Evolutionary conservation across 2,329 filamentous ascomycete genomes (phyloP).

Genomic region (Xylaria sp.): DNA sequence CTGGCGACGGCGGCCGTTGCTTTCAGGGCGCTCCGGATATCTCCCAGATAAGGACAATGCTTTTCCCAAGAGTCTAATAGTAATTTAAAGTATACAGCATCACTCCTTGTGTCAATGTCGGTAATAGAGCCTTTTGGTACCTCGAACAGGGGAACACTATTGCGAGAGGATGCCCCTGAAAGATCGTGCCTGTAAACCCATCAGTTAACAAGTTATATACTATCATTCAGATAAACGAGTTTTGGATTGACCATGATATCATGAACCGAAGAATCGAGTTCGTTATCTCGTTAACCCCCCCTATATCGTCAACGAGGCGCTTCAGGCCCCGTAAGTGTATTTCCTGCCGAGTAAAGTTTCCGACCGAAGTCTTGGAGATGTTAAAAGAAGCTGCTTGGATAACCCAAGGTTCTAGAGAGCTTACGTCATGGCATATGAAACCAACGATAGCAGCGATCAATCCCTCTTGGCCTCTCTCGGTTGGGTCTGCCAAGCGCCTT

Average conservation of each 20-base stretch:
- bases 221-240: too few species aligned
- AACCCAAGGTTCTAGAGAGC: background rate
- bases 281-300: slow-evolving; percentile 33
- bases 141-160: slow-evolving; percentile 31
- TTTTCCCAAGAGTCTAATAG: slow-evolving; percentile 33
- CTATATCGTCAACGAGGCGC: slow-evolving; percentile 33
- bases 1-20: slow-evolving; percentile 36
- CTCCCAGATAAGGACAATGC: slow-evolving; percentile 31
- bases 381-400: background rate
- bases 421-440: slow-evolving; percentile 37
- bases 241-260: slow-evolving; percentile 36
- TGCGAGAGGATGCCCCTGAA: slow-evolving; percentile 35
- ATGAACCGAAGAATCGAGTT: slow-evolving; percentile 35
- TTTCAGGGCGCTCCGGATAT: slow-evolving; percentile 34
- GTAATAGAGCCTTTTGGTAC: slow-evolving; percentile 30
- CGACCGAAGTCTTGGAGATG: slow-evolving; percentile 23
- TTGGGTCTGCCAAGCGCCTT: slow-evolving; percentile 31
- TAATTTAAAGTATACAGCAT: slow-evolving; percentile 30
- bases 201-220: background rate
- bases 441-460: slow-evolving; percentile 36
- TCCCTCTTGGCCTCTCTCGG: slow-evolving; percentile 30
- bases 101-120: slow-evolving; percentile 29
- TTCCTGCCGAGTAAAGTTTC: slow-evolving; percentile 36
- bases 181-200: slow-evolving; percentile 34
- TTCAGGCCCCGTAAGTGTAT: slow-evolving; percentile 38